phyloP scores from a whole-genome alignment of 1,284 basidiomycete species.

The Ceratobasidium sp. region DNA sequence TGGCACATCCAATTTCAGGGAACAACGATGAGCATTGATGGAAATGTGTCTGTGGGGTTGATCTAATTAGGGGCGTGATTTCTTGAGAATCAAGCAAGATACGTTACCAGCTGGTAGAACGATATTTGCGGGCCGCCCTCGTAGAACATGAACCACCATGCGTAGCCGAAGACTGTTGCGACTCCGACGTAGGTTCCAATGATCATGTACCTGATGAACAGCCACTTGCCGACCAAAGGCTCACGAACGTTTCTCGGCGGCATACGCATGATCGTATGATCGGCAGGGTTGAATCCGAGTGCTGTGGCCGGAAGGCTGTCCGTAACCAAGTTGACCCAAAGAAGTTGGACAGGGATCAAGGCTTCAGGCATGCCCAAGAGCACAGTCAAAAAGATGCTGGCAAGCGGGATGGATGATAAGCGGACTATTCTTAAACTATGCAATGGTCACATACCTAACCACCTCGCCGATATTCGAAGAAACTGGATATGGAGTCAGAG shows the following conservation, averaged over 20 bases:
- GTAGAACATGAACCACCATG: slow-evolving; percentile 99
- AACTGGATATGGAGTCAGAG: slow-evolving; percentile 62
- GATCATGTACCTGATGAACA: slow-evolving; percentile 95
- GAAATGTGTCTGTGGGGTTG: slow-evolving; percentile 80
- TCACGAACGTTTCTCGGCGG: slow-evolving; percentile 88
- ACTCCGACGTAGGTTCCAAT: slow-evolving; percentile 93
- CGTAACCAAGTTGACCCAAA: slow-evolving; percentile 97
- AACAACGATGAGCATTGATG: slow-evolving; percentile 85
- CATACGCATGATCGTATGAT: slow-evolving; percentile 94
- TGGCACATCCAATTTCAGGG: slow-evolving; percentile 89
- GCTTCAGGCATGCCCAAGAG: slow-evolving; percentile 98
- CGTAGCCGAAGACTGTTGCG: slow-evolving; percentile 95
- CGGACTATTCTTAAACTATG: slow-evolving; percentile 10
- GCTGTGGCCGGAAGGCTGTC: slow-evolving; percentile 98
- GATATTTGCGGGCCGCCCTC: slow-evolving; percentile 88
- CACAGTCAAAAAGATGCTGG: slow-evolving; percentile 94
- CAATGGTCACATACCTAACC: slow-evolving; percentile 63
- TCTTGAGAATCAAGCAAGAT: slow-evolving; percentile 1
- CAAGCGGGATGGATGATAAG: slow-evolving; percentile 40
- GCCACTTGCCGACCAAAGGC: slow-evolving; percentile 89
- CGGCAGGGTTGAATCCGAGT: slow-evolving; percentile 96
- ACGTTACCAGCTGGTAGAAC: slow-evolving; percentile 83
- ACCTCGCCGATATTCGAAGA: slow-evolving; percentile 99
- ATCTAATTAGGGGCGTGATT: not conserved
- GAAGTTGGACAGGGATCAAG: slow-evolving; percentile 94